Evolutionary conservation across 345 rosid species (phyloP).

Genomic region (Populus simonii): DNA sequence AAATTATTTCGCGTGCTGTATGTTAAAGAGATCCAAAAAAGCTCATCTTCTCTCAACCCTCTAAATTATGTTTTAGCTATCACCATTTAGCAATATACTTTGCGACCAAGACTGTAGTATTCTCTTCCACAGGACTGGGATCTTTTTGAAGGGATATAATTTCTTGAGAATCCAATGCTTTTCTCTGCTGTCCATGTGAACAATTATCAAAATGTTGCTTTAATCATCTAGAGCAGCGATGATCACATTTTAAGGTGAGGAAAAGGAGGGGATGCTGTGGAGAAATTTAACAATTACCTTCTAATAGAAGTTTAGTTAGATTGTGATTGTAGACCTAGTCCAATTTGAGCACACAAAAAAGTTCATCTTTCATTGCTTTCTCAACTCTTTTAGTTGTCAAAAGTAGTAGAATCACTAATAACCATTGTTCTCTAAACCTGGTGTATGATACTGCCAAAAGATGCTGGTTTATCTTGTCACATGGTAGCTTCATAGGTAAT

Average conservation of each 20-base stretch:
- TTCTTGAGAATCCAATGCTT: not conserved
- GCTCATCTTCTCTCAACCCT: not conserved
- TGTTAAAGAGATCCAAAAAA: not conserved
- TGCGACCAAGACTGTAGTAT: not conserved
- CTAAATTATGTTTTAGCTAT: not conserved
- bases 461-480: not conserved
- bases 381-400: not conserved
- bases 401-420: not conserved
- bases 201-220: not conserved
- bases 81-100: not conserved
- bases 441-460: not conserved
- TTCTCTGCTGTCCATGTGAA: not conserved
- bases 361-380: not conserved
- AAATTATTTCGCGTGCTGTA: not conserved
- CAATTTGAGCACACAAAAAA: not conserved
- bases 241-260: not conserved
- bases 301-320: not conserved
- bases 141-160: not conserved
- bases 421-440: not conserved
- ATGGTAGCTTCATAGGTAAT: not conserved
- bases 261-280: not conserved
- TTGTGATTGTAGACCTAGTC: not conserved
- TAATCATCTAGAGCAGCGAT: not conserved
- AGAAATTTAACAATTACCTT: slow-evolving; percentile 1
- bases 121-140: not conserved